Evolutionary conservation across 495 filamentous ascomycete genomes (phyloP).

Genomic region (Tetracladium setigerum): DNA sequence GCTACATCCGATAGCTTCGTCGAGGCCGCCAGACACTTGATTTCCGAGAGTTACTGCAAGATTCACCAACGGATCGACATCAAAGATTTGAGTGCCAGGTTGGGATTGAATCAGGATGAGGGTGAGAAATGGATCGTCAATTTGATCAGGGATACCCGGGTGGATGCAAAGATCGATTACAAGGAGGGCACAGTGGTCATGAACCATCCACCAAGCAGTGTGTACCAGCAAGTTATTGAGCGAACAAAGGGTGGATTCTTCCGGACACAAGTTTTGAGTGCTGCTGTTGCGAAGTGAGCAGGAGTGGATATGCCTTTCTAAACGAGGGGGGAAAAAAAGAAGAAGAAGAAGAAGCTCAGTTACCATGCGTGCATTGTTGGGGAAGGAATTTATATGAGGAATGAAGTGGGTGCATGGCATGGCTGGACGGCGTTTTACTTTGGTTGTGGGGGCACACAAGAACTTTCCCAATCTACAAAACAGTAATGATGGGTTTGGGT

Average conservation of each 20-base stretch:
- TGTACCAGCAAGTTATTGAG: conserved; percentile 99
- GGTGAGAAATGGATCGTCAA: conserved; percentile 99
- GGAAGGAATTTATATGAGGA: no score
- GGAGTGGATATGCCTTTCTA: no score
- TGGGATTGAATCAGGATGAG: conserved; percentile 85
- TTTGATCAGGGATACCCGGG: conserved; percentile 91
- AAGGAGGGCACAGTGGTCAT: conserved; percentile 97
- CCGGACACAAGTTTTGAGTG: conserved; percentile 67
- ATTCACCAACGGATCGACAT: conserved; percentile 98
- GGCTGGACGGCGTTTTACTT: no score
- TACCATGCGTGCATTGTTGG: no score
- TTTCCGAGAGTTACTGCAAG: conserved; percentile 99
- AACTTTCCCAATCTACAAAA: no score
- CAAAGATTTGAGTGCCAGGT: conserved; percentile 83
- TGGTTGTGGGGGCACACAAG: no score
- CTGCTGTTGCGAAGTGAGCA: conserved; percentile 38
- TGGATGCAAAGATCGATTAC: conserved; percentile 98
- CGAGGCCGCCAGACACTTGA: conserved; percentile 87
- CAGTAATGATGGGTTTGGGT: no score
- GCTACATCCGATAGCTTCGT: conserved; percentile 82
- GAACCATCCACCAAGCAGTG: conserved; percentile 97
- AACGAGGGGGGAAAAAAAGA: no score
- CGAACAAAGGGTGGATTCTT: conserved; percentile 93
- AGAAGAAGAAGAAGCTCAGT: no score
- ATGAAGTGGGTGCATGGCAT: no score